Evolutionary conservation across 2,329 filamentous ascomycete genomes (phyloP), one percentile per base, ranked within the genome.

Genomic region (Aspergillus versicolor): DNA sequence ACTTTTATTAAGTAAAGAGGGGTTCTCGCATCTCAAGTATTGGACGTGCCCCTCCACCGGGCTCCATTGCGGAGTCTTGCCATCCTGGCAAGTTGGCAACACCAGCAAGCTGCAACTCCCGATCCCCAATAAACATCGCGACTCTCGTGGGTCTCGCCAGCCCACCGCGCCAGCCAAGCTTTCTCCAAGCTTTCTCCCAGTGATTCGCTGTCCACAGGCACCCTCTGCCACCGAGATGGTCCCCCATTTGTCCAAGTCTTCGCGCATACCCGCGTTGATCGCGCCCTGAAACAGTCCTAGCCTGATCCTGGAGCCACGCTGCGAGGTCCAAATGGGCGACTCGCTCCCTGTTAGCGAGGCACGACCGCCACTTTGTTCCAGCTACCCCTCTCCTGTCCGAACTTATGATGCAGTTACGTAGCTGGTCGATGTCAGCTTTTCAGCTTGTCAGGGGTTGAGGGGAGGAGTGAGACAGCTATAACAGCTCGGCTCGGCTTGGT

Each of bases 161-260:
- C 24, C 53, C 46, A 56, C 48, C 43, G 41, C 34, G 27, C 46
- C 49, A 53, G 61, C 57, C 54, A 65, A 65, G 63, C 63, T 65
- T 65, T 63, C 57, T 56, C 58, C 37, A 65, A 65, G 63, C 63
- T 62, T 64, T 61, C 32, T 27, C n/a, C 27, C 47, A 42, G 34
- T 56, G 24, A 59, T 61, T 61, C 57, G 59, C 55, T 50, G 52
- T 27, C 22, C 52, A 41, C 41, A 21, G 17, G 27, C 24, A 37
- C 51, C n/a, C 30, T 24, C 34, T 37, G 43, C 51, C 13, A 54
- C 19, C 22, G n/a, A 46, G 40, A 54, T 41, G 30, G 51, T 19
- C 22, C 19, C 7, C n/a, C 11, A 51, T 51, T 52, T 41, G 54
- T n/a, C 34, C 21, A 30, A 45, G 42, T 17, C 27, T 5, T 27